Evolutionary conservation across 2,329 filamentous ascomycete genomes (phyloP).

Genomic region (Parasarocladium wereldwijsianum): DNA sequence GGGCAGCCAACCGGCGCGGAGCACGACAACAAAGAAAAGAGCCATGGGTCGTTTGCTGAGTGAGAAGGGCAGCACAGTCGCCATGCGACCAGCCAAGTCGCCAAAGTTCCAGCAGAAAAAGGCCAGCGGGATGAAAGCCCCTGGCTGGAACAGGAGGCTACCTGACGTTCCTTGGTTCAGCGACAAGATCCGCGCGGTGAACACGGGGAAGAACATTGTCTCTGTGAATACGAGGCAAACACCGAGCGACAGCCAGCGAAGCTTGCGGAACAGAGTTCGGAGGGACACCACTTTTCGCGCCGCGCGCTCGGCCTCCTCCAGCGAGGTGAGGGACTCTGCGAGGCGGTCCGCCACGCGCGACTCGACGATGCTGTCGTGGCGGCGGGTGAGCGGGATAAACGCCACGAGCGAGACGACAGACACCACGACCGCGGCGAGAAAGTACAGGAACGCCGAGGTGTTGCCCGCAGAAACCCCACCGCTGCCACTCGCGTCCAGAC

Average conservation of each 20-base stretch:
- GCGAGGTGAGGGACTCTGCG: conserved; percentile 32
- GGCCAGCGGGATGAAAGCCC: conserved; percentile 74
- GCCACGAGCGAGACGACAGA: conserved; percentile 55
- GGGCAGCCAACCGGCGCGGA: conserved; percentile 59
- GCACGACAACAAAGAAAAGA: conserved; percentile 53
- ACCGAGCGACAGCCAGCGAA: conserved; percentile 62
- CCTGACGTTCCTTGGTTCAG: conserved; percentile 15
- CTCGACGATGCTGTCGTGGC: conserved; percentile 39
- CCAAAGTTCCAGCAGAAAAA: conserved; percentile 92
- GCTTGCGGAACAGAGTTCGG: conserved; percentile 54
- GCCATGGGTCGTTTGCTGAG: conserved; percentile 47
- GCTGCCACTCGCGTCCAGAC: background rate
- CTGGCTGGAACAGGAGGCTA: conserved; percentile 50
- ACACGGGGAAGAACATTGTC: conserved; percentile 93
- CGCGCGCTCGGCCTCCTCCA: conserved; percentile 37
- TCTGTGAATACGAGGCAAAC: conserved; percentile 69
- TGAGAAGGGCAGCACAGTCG: conserved; percentile 42
- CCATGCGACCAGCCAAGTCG: conserved; percentile 63
- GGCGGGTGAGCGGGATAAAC: conserved; percentile 58
- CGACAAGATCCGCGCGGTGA: conserved; percentile 53
- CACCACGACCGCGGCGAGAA: conserved; percentile 70
- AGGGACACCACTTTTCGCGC: conserved; percentile 39
- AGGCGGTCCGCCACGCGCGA: conserved; percentile 31
- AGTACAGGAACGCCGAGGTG: conserved; percentile 73
- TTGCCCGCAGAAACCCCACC: conserved; percentile 1